Conservation (phyloP, 169 alveolate species). For the Plasmodium ovale region DNA sequence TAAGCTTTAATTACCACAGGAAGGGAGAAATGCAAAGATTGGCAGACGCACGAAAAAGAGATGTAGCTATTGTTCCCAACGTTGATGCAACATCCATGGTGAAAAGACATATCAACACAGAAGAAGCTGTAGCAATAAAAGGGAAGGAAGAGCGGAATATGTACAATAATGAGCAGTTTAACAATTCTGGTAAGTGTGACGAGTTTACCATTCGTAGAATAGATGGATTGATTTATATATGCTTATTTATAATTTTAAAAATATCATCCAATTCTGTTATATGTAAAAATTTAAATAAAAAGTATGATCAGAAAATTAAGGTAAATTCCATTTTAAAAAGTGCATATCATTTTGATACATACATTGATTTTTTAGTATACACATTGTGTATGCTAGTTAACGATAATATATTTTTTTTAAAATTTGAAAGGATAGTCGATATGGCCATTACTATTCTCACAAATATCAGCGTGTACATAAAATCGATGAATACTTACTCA, state of each 20-base stretch:
- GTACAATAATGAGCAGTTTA: constrained; percentile 39
- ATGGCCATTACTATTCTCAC: constrained; percentile 71
- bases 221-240: constrained; percentile 65
- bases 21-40: constrained; percentile 40
- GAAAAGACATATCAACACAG: background rate
- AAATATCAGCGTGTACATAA: constrained; percentile 69
- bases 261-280: constrained; percentile 42
- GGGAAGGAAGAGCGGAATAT: constrained; percentile 4
- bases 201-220: constrained; percentile 64
- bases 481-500: constrained; percentile 58
- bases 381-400: constrained; percentile 31
- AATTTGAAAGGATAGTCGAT: constrained; percentile 67
- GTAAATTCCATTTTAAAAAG: constrained; percentile 38
- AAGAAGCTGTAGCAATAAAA: too few species aligned
- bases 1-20: constrained; percentile 43
- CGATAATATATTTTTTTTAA: constrained; percentile 62
- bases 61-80: background rate
- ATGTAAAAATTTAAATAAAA: constrained; percentile 68
- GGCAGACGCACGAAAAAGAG: constrained; percentile 8
- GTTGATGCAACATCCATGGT: background rate
- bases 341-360: constrained; percentile 37
- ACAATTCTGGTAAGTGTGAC: constrained; percentile 29
- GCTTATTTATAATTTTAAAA: constrained; percentile 65
- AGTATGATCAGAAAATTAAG: constrained; percentile 52
- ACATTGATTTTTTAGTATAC: constrained; percentile 57